Evolutionary conservation across 257 asterid genomes (phyloP).

Genomic region (Solanum chmielewskii): DNA sequence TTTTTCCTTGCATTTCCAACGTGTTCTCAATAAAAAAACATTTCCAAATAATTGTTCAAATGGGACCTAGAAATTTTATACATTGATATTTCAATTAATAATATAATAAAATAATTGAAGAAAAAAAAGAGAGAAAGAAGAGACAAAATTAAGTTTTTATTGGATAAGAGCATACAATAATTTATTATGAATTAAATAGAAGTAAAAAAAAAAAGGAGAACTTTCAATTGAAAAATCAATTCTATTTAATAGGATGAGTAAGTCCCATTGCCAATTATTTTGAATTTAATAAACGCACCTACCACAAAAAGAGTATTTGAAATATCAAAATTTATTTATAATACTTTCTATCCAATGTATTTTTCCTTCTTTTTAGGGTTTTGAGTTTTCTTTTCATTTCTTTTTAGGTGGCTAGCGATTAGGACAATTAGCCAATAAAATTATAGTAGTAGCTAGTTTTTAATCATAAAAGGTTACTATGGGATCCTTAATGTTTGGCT

Average conservation of each 20-base stretch:
- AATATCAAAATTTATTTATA: not conserved
- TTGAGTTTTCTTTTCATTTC: not conserved
- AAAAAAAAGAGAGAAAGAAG: too few species aligned
- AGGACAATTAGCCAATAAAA: not conserved
- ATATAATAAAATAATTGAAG: not conserved
- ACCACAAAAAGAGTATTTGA: not conserved
- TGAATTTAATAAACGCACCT: not conserved
- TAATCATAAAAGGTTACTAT: not conserved
- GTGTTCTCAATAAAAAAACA: not conserved
- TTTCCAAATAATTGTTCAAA: not conserved
- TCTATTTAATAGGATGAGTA: not conserved
- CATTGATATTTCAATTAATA: not conserved
- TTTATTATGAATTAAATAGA: not conserved
- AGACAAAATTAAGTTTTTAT: not conserved
- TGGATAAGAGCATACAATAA: not conserved
- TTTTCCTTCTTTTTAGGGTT: not conserved
- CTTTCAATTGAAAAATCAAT: not conserved
- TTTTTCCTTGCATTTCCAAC: not conserved
- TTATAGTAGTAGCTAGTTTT: not conserved
- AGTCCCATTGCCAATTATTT: not conserved
- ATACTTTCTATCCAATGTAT: not conserved
- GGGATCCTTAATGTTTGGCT: slow-evolving; percentile 12
- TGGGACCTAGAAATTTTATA: not conserved
- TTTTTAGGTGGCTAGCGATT: not conserved
- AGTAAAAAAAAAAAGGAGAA: not conserved